Evolutionary conservation across 2,329 filamentous ascomycete species (phyloP).

Genomic region (Colletotrichum sp.): DNA sequence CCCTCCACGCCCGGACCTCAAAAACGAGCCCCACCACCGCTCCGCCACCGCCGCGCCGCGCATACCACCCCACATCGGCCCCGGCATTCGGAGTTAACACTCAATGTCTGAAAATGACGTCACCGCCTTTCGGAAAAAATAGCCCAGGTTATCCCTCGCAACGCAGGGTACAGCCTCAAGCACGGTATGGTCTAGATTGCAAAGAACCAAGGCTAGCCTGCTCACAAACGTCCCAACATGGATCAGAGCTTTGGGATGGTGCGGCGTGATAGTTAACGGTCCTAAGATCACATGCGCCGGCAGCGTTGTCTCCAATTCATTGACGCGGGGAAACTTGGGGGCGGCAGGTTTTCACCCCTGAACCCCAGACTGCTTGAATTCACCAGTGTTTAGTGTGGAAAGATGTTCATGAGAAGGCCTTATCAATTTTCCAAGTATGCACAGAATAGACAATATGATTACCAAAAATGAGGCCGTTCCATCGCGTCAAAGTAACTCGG

Average conservation of each 20-base stretch:
- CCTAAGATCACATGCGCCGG: not conserved
- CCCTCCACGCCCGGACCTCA: not conserved
- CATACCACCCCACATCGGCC: not conserved
- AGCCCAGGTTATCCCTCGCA: not conserved
- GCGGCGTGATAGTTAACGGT: not conserved
- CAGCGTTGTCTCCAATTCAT: not conserved
- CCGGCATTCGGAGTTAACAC: not conserved
- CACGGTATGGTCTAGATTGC: not conserved
- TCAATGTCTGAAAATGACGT: too few relatives aligned
- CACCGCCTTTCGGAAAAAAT: not conserved
- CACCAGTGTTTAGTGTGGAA: not conserved
- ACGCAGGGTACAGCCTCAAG: not conserved
- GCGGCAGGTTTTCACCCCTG: fast-evolving
- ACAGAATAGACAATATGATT: slow-evolving; percentile 18
- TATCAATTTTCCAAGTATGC: not conserved
- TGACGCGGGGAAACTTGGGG: not conserved
- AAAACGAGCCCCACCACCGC: not conserved
- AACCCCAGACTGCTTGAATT: not conserved
- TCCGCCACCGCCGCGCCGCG: not conserved
- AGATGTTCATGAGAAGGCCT: not conserved
- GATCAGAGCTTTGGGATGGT: not conserved
- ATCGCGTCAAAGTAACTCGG: not conserved
- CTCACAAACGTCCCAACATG: not conserved
- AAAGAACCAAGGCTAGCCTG: not conserved
- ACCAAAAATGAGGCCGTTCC: slow-evolving; percentile 15